Percentiles rank a stretch among this genome's conserved stretches.
Evolutionary conservation across 2,329 filamentous ascomycete species (phyloP).

Genomic region (Diaporthe sp.): DNA sequence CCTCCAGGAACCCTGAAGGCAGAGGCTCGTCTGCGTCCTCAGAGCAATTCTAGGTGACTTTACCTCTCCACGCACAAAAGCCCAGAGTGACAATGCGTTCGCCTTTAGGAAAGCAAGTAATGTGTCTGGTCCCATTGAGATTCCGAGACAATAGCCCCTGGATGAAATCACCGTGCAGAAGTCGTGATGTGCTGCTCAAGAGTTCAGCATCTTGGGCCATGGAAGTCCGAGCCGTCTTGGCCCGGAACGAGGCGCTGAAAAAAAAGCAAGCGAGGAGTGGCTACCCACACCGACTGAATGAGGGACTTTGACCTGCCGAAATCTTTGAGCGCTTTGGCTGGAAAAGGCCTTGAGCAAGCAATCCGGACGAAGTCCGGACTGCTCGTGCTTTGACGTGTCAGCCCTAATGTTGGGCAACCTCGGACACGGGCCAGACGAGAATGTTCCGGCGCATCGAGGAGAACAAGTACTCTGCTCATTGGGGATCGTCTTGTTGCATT

Average conservation of each 20-base stretch:
- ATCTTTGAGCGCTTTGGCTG: not conserved
- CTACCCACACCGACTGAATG: not conserved
- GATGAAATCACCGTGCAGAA: not conserved
- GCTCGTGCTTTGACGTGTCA: slow-evolving; percentile 24
- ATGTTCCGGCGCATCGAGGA: slow-evolving; percentile 10
- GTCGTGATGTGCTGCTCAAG: not conserved
- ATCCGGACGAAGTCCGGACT: slow-evolving; percentile 3
- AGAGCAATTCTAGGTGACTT: not conserved
- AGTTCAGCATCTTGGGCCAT: slow-evolving; percentile 3
- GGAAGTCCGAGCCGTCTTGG: slow-evolving; percentile 22
- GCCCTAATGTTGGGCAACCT: slow-evolving; percentile 35
- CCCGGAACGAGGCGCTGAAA: not conserved
- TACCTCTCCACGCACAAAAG: not conserved
- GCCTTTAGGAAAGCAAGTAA: not conserved
- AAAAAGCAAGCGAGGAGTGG: slow-evolving; percentile 16
- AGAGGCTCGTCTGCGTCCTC: not conserved
- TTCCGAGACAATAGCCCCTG: not conserved
- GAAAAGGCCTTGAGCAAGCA: not conserved
- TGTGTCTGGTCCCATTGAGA: not conserved
- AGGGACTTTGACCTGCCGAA: not conserved
- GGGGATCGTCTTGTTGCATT: not conserved
- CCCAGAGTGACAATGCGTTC: not conserved
- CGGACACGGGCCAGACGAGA: slow-evolving; percentile 33
- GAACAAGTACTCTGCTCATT: not conserved
- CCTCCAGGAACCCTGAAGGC: not conserved